phyloP scores from a whole-genome alignment of 2,329 filamentous ascomycete species.

The Botryotinia narcissicola region DNA sequence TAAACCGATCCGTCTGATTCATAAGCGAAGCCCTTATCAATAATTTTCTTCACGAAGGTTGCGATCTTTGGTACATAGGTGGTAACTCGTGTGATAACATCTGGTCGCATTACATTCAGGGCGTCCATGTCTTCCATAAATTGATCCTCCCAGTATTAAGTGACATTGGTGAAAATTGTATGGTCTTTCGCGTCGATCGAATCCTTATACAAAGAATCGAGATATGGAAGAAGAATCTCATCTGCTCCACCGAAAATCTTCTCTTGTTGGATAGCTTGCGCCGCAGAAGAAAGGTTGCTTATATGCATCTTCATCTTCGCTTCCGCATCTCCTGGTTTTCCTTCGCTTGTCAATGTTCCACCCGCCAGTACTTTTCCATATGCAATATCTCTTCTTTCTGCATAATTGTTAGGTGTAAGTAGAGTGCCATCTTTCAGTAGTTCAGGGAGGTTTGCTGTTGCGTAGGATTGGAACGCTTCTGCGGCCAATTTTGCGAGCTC shows the following conservation, averaged over 20 bases:
- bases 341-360: conserved; percentile 54
- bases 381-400: conserved; percentile 48
- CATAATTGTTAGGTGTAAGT: conserved; percentile 52
- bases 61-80: conserved; percentile 89
- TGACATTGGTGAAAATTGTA: conserved; percentile 81
- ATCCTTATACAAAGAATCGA: conserved; percentile 68
- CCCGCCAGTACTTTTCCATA: conserved; percentile 57
- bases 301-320: conserved; percentile 75
- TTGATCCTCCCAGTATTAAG: conserved; percentile 78
- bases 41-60: conserved; percentile 70
- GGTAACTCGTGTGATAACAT: conserved; percentile 84
- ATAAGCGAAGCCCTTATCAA: conserved; percentile 85
- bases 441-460: conserved; percentile 53
- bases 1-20: conserved; percentile 65
- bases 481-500: conserved; percentile 49
- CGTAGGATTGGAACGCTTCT: conserved; percentile 55
- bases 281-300: conserved; percentile 45
- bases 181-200: conserved; percentile 61
- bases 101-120: conserved; percentile 79
- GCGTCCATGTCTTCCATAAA: conserved; percentile 87
- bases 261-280: conserved; percentile 48
- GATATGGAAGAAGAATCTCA: conserved; percentile 74
- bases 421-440: conserved; percentile 45
- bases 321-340: conserved; percentile 56
- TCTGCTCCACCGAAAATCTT: conserved; percentile 55